Base-by-base conservation (phyloP, 2,329 filamentous ascomycete species). In the Alternaria sp. region DNA sequence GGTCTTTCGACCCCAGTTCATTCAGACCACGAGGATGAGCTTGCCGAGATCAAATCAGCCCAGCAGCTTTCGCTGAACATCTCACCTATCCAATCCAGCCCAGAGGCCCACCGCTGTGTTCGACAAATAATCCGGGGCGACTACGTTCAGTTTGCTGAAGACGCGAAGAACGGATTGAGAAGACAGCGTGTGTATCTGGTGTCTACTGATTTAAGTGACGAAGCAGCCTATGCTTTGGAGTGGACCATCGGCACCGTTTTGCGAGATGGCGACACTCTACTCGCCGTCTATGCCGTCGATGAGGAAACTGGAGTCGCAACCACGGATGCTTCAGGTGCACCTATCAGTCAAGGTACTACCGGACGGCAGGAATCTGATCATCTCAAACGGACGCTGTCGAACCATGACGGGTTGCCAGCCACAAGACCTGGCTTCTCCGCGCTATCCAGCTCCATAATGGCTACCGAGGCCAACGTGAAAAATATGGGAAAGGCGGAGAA, bases 191-290 rank as follows among this genome's bases (percentile, higher is more conserved):
- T 96, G 73, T 99, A 98, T 77, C 83, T 99, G 15, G 93, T 97
- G n/a, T 95, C 96, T 4, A 97, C 93, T 0, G 96, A 99, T 79
- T 83, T 98, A 4, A 97, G 94, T 70, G 92, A 96, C 40, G 96
- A 99, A 81, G 94, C 95, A 5, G 92, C 93, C 7, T 96, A 98
- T 78, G 96, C 96, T 1, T 85, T 99, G 30, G 96, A 99, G 79
- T 99, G 96, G 96, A 96, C 95, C 0, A 94, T 99, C 59, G 96
- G 96, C 8, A 98, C 95, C 0, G 93, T 98, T 6, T 85, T 99
- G 28, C 88, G 96, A 52, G 94, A 98, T 71, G 96, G 96, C 8
- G 96, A 99, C 77, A 98, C 95, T 0, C 85, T 99, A 36, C 89
- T 97, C 65, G 93, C 93, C 3, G 93, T 98, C 49, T 97, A 96